Evolutionary conservation across 176 grass and related monocot genomes (phyloP).

Genomic region (Cenchrus americanus): DNA sequence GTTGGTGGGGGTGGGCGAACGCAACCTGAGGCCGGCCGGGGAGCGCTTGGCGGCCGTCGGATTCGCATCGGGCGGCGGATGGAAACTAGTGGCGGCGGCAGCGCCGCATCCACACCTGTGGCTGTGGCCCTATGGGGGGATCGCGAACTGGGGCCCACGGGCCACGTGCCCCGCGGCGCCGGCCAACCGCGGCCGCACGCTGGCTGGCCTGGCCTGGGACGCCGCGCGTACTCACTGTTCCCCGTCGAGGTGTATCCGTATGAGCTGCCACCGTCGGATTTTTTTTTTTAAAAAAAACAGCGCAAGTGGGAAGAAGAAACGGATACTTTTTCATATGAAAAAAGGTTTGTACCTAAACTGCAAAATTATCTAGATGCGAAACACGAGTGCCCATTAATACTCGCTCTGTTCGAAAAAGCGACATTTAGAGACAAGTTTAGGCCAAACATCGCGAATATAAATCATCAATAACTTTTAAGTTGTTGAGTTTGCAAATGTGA

Average conservation of each 20-base stretch:
- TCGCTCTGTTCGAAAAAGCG: too few relatives aligned
- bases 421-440: too few relatives aligned
- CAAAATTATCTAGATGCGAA: too few relatives aligned
- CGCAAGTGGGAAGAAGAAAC: not conserved
- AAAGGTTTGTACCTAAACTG: too few relatives aligned
- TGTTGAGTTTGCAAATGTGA: too few relatives aligned
- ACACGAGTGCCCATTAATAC: too few relatives aligned
- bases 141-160: not conserved
- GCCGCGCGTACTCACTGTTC: not conserved
- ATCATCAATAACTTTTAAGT: too few relatives aligned
- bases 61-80: not conserved
- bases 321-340: too few relatives aligned
- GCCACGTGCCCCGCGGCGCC: not conserved
- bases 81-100: not conserved
- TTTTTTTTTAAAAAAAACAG: too few relatives aligned
- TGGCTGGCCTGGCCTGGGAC: slow-evolving; percentile 8
- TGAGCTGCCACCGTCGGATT: not conserved
- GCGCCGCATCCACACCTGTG: not conserved
- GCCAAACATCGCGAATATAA: too few relatives aligned
- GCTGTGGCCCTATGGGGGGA: not conserved
- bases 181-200: slow-evolving; percentile 18
- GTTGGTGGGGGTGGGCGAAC: not conserved
- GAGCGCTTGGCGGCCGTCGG: not conserved
- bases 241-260: not conserved
- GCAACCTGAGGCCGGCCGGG: not conserved